Evolutionary conservation across 2,329 filamentous ascomycete species (phyloP).

Genomic region (Diaporthe amygdali): DNA sequence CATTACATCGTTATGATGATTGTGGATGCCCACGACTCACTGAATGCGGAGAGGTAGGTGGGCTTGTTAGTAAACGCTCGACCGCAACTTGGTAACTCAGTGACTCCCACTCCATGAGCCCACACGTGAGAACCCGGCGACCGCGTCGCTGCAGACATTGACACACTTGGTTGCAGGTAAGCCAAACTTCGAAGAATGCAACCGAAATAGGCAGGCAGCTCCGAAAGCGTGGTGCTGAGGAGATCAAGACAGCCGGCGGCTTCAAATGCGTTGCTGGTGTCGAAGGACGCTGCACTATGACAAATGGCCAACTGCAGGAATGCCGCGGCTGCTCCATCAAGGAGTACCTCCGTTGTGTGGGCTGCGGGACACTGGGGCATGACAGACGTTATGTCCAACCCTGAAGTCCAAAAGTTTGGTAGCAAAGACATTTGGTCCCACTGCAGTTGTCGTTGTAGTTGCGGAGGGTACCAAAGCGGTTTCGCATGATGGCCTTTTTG

Average conservation of each 20-base stretch:
- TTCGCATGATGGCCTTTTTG: not conserved
- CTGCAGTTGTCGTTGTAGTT: not conserved
- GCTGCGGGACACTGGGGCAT: not conserved
- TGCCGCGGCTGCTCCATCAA: not conserved
- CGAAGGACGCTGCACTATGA: not conserved
- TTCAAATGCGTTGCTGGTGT: not conserved
- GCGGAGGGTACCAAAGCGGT: not conserved
- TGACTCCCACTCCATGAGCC: not conserved
- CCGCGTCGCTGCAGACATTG: not conserved
- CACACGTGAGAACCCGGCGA: not conserved
- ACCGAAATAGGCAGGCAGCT: not conserved
- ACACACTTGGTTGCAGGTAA: not conserved
- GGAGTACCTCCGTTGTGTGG: not conserved
- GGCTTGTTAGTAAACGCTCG: not conserved
- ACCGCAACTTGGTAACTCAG: not conserved
- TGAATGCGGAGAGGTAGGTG: not conserved
- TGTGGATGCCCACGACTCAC: not conserved
- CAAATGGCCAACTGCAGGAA: not conserved
- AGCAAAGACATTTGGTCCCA: not conserved
- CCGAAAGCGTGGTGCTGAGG: not conserved
- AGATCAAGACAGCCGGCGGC: not conserved
- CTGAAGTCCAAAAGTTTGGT: not conserved
- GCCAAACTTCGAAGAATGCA: not conserved
- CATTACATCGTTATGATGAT: conserved; percentile 14
- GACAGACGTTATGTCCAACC: not conserved